These are phyloP conservation scores for Cenchrus purpureus DNA, from an alignment of 176 grass and related monocot species.

Conservation along the genomic window DNA sequence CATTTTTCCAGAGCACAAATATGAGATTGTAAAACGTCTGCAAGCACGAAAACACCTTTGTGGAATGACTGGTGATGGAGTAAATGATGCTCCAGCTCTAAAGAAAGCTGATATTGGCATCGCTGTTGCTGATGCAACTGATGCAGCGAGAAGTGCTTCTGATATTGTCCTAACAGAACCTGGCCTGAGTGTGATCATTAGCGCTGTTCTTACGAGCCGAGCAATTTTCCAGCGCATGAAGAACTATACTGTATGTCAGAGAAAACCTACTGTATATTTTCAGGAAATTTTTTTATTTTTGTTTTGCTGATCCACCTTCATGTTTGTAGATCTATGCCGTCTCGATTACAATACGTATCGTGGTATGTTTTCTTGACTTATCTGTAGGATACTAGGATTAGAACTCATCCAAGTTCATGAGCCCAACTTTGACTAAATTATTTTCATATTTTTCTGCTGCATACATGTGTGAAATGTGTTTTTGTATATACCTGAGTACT, in stretches of 20 bases:
- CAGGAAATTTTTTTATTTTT: not conserved
- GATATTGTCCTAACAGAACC: conserved; percentile 40
- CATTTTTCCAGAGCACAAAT: conserved; percentile 30
- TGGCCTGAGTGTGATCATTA: conserved; percentile 46
- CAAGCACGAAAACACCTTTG: conserved; percentile 36
- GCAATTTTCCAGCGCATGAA: conserved; percentile 46
- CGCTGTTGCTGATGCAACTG: conserved; percentile 44
- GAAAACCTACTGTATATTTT: not conserved
- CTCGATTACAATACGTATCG: conserved; percentile 62
- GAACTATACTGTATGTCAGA: conserved; percentile 39
- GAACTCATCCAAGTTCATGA: not conserved
- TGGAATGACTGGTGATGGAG: conserved; percentile 49
- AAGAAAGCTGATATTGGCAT: conserved; percentile 49
- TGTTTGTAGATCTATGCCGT: conserved; percentile 58
- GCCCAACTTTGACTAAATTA: not conserved
- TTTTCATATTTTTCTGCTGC: not conserved
- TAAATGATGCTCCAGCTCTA: conserved; percentile 41
- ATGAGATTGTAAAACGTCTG: conserved; percentile 41
- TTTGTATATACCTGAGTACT: not conserved
- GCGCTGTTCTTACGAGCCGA: conserved; percentile 35
- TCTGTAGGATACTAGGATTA: not conserved
- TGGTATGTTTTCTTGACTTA: conserved; percentile 38
- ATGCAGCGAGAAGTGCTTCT: conserved; percentile 44
- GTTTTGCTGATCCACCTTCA: not conserved
- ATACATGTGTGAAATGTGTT: not conserved